Evolutionary conservation across 768 basidiomycete species (phyloP), one percentile per base, ranked within the genome.

Genomic region (Russula griseocarnosa): DNA sequence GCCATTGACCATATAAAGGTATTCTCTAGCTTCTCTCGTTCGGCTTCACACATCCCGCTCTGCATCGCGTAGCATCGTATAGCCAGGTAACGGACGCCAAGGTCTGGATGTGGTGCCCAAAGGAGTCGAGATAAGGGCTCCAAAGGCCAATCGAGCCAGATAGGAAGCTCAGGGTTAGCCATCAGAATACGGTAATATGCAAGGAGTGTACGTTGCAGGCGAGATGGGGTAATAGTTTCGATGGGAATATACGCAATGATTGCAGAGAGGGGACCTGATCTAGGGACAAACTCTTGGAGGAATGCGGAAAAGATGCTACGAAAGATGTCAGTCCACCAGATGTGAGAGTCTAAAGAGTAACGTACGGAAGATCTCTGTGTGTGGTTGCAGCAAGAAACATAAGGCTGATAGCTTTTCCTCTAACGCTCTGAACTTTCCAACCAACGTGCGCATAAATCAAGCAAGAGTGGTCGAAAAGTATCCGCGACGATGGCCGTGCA

Each of bases 391-490:
- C 60, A 92, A 74, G 62, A 82, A 74, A 69, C 81, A 84, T n/a
- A 89, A 74, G 3, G 86, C 86, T 53, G 80, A 76, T 53, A 86
- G 74, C 69, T 82, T 79, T 44, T 82, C 80, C 60, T 83, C 80
- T 26, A 77, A 68, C 63, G 79, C 75, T 80, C 74, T 42, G 78
- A 69, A 22, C 78, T 76, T n/a, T 86, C 77, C 47, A 95, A 71
- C 93, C 92, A 97, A 70, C 90, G 76, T 4, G 89, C 89, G 70
- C 86, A 87, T 28, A 98, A 75, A 73, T 96, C 90, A 30, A 88
- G 69, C 44, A 93, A 73, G 58, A 98, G 74, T 4, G 95, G 94
- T 65, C 88, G 78, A 75, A 90, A 98, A 13, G 81, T 66, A 7
- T 76, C 78, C 22, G 88, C 83, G 63, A 98, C 78, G 14, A 77